Evolutionary conservation across 2,329 filamentous ascomycete genomes (phyloP).

Genomic region (Onygena corvina): DNA sequence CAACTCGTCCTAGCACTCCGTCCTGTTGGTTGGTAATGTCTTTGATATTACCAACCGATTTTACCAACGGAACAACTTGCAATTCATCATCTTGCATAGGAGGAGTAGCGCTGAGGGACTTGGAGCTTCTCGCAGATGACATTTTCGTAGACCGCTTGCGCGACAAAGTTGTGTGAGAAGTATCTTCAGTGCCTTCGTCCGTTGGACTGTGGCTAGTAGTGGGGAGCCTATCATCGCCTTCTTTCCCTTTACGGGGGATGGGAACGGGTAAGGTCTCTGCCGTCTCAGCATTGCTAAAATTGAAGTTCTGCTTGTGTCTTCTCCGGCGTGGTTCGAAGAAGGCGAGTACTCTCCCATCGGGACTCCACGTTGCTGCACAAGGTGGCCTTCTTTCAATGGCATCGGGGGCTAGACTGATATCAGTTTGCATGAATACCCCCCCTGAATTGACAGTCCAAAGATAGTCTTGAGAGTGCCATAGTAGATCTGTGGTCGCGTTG

Average conservation of each 20-base stretch:
- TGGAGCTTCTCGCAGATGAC: slow-evolving; percentile 38
- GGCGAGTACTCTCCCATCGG: slow-evolving; percentile 44
- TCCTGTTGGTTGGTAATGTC: slow-evolving; percentile 35
- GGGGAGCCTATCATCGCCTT: slow-evolving; percentile 37
- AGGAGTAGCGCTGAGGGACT: slow-evolving; percentile 44
- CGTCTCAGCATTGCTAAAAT: slow-evolving; percentile 27
- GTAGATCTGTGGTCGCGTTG: slow-evolving; percentile 45
- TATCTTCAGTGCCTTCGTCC: slow-evolving; percentile 48
- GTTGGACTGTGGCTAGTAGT: slow-evolving; percentile 38
- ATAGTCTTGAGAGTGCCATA: slow-evolving; percentile 53
- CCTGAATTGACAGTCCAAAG: slow-evolving; percentile 53
- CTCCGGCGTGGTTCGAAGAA: slow-evolving; percentile 43
- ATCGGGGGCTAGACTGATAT: slow-evolving; percentile 48
- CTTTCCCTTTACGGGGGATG: slow-evolving; percentile 28
- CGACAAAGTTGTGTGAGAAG: slow-evolving; percentile 39
- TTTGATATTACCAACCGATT: slow-evolving; percentile 34
- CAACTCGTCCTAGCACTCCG: slow-evolving; percentile 39
- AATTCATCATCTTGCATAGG: slow-evolving; percentile 37
- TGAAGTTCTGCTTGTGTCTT: slow-evolving; percentile 29
- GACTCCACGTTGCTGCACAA: slow-evolving; percentile 46
- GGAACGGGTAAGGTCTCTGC: slow-evolving; percentile 5
- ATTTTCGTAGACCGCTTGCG: slow-evolving; percentile 36
- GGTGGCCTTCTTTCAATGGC: slow-evolving; percentile 46
- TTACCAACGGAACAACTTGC: slow-evolving; percentile 41
- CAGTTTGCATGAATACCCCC: slow-evolving; percentile 51